Base-by-base conservation (phyloP, 1,284 basidiomycete species). In the Grifola frondosa region DNA sequence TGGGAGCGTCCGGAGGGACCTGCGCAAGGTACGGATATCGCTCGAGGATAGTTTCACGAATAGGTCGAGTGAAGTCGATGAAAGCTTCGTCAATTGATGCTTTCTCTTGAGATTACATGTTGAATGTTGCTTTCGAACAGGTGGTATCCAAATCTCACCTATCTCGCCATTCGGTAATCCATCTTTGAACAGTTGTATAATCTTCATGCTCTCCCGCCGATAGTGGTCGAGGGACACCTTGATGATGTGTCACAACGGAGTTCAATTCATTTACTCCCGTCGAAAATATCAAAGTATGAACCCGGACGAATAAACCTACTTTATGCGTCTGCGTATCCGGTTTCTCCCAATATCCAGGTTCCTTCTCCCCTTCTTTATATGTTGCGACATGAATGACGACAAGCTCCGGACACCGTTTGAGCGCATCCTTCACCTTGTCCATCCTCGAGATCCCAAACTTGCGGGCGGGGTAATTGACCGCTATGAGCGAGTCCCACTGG, bases 161-260 rank as follows among this genome's bases (percentile, higher is more conserved):
- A 88, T 74, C 62, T 89, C 84, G 5, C 72, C 80, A 4, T 73
- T 80, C 10, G 89, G 85, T 24, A 93, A 72, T 42, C 78, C 75
- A 45, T 91, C 84, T 57, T 88, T 88, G 64, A 97, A 95, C 54
- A 91, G 72, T 8, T 77, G 77, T n/a, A 95, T 77, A 50, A 98
- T 89, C 67, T 95, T 97, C 49, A 80, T 73, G 55, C 88, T 92
- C 67, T 99, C 96, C 40, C 89, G 77, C 13, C 96, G 75, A 64
- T 99, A 99, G 46, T 91, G 83, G 63, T 99, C 97, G 35, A 99
- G 75, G 15, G 93, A 97, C 30, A 98, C 91, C 90, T 92, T 54
- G 3, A 10, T 17, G 19, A 10, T 10, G 15, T n/a, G 19, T 17
- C n/a, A 20, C 4, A 25, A 36, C 15, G 16, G 21, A 19, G n/a